Percentiles rank a stretch among this genome's conserved stretches.
phyloP scores from a whole-genome alignment of 306 rosid genomes.

The cucumber (Cucumis sativus) region Cucumber_9930_V3 NC_026657.2:6376001-6376500 shows the following conservation, averaged over 20 bases:
- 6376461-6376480: too few relatives aligned
- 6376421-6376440: too few relatives aligned
- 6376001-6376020: slow-evolving; percentile 17
- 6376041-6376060: slow-evolving; percentile 99
- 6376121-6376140: slow-evolving; percentile 99
- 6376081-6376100: slow-evolving; percentile 96
- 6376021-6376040: slow-evolving; percentile 41
- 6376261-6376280: background rate
- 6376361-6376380: background rate
- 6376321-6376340: background rate
- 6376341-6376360: background rate
- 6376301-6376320: background rate
- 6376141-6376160: slow-evolving; percentile 96
- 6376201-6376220: background rate
- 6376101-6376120: slow-evolving; percentile 87
- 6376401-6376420: background rate
- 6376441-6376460: too few relatives aligned
- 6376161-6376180: background rate
- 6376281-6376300: background rate
- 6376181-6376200: background rate
- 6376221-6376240: background rate
- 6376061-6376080: slow-evolving; percentile 97
- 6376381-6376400: background rate
- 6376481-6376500: too few relatives aligned
- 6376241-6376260: background rate